Evolutionary conservation across 164 flowering plant species (phyloP), one percentile per base, ranked within the genome.

Genomic region (Sedum album): DNA sequence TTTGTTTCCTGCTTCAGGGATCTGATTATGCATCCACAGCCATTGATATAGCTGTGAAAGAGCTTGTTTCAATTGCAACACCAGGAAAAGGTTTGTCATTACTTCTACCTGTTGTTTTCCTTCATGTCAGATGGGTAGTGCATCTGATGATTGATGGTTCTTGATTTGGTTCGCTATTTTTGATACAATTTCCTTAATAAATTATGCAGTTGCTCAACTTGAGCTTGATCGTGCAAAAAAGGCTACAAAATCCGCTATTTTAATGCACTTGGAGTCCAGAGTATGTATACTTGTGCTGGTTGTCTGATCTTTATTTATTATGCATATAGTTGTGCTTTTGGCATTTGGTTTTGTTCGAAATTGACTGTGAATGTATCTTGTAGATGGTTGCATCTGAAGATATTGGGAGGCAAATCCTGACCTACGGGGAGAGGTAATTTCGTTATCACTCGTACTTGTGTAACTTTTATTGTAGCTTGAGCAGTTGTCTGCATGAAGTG

Each of bases 261-360:
- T 93, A 74, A 90, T 90, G 92, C 88, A 93, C 82, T 79, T 93
- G 74, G 98, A 93, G 79, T 93, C 98, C 36, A 83, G 95, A 71
- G 98, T 93, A 84, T 71, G 86, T 55, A 31, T 69, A 17, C 5
- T 20, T 33, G 46, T 66, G 66, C 10, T 33, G 49, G 5, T 11
- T 57, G 11, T 67, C 44, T 21, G 30, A 39, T 35, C 13, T 35
- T 31, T 63, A 46, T 23, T 7, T 53, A 14, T 66, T 38, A 6
- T 10, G 26, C 0, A 18, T 17, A 20, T 5, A 48, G 39, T n/a
- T 23, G 51, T 26, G 51, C n/a, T 3, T 2, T 55, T 55, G 31
- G 61, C 15, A 55, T 55, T 38, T 6, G 6, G 26, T 18, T 66
- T 31, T 65, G 39, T 68, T 72, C 49, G 39, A 11, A 17, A 65